A percentile compares a stretch with the other conserved stretches of the same genome.
Conservation (phyloP, 805 yeast species). For the Priceomyces castillae region DNA sequence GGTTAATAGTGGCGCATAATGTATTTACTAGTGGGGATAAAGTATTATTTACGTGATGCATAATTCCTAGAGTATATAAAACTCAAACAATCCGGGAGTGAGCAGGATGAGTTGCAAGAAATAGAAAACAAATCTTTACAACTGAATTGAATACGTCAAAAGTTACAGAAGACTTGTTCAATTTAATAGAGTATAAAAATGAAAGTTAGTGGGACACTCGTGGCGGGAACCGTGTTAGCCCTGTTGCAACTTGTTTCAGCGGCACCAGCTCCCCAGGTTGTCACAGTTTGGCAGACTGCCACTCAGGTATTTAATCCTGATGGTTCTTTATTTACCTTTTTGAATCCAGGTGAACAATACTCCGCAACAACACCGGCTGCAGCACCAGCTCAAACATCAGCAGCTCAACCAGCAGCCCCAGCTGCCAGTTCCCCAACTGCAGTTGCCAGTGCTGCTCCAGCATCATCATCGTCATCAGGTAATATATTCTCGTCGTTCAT, state of each 20-base stretch:
- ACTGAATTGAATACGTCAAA: too few relatives aligned
- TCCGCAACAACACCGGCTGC: background rate
- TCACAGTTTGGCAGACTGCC: constrained; percentile 21
- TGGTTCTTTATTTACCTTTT: constrained; percentile 9
- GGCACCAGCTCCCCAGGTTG: constrained; percentile 24
- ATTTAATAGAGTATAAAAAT: too few relatives aligned
- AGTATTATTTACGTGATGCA: background rate
- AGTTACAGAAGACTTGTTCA: too few relatives aligned
- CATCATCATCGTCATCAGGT: constrained; percentile 1
- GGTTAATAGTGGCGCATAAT: background rate
- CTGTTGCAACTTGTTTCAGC: constrained; percentile 4
- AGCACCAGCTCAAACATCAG: constrained; percentile 5
- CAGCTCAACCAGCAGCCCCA: constrained; percentile 9
- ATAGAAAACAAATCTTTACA: too few relatives aligned
- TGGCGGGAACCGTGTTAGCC: background rate
- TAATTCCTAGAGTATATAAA: background rate
- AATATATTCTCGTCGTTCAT: background rate
- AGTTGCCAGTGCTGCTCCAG: constrained; percentile 3
- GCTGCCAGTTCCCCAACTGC: constrained; percentile 10
- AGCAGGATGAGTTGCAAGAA: too few relatives aligned
- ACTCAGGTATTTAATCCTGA: constrained; percentile 13
- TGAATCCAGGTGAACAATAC: background rate
- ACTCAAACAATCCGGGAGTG: too few relatives aligned
- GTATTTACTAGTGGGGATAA: background rate
- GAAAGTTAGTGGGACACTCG: background rate